Conservation (phyloP, 2,329 filamentous ascomycete species). For the Knufia petricola region DNA sequence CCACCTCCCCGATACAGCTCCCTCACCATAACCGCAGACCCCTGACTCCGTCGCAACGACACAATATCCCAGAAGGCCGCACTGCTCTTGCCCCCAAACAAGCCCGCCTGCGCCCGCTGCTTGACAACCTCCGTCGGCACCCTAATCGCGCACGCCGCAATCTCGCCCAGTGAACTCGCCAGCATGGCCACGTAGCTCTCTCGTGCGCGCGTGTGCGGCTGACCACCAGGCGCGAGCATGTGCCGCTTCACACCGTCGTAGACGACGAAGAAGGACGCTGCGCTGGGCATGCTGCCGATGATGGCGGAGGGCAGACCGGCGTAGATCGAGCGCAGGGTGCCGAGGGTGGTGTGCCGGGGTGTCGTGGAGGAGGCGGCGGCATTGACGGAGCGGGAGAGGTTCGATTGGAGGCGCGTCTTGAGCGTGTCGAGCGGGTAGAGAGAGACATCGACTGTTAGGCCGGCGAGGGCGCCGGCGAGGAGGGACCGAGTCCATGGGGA, state of each 20-base stretch:
- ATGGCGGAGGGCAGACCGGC: slow-evolving; percentile 81
- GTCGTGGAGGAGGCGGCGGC: slow-evolving; percentile 59
- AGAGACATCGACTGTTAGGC: slow-evolving; percentile 90
- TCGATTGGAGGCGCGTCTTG: slow-evolving; percentile 91
- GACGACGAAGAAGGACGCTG: slow-evolving; percentile 93
- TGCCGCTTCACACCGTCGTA: slow-evolving; percentile 66
- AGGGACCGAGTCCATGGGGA: slow-evolving; percentile 10
- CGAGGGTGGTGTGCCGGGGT: slow-evolving; percentile 48
- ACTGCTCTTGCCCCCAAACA: slow-evolving; percentile 62
- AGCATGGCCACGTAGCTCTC: slow-evolving; percentile 59
- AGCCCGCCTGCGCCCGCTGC: slow-evolving; percentile 83
- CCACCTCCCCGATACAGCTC: slow-evolving; percentile 88
- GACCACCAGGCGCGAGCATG: no score
- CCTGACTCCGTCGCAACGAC: slow-evolving; percentile 30
- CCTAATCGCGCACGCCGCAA: slow-evolving; percentile 82
- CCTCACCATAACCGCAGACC: slow-evolving; percentile 48
- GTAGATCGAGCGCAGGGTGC: slow-evolving; percentile 88
- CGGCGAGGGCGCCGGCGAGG: slow-evolving; percentile 72
- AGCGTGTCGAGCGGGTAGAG: slow-evolving; percentile 97
- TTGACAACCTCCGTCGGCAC: slow-evolving; percentile 97
- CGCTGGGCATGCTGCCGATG: slow-evolving; percentile 83
- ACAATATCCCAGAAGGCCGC: slow-evolving; percentile 63
- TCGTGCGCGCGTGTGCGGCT: no score
- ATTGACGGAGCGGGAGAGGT: slow-evolving; percentile 62
- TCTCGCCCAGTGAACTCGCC: slow-evolving; percentile 75